A percentile compares a stretch with the other conserved stretches of the same genome.
Conservation (phyloP, 208 protist species). For the Acanthamoeba culbertsoni region DNA sequence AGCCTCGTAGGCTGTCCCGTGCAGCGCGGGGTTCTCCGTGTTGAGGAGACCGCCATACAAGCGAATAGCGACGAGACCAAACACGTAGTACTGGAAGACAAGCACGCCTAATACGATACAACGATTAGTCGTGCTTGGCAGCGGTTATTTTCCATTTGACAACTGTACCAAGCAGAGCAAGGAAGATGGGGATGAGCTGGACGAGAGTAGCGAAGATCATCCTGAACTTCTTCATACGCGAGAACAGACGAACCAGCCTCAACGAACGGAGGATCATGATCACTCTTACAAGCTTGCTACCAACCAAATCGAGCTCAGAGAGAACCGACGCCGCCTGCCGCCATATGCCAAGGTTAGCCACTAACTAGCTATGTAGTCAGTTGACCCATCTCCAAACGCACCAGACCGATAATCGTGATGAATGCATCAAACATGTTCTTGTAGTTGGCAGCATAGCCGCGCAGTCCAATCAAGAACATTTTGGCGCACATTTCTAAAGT, state of each 20-base stretch:
- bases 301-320: neutral
- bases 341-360: too few relatives aligned
- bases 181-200: conserved; percentile 15
- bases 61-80: neutral
- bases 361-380: too few relatives aligned
- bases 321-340: neutral
- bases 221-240: conserved; percentile 31
- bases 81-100: conserved; percentile 23
- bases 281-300: neutral
- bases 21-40: neutral
- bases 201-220: conserved; percentile 17
- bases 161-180: neutral
- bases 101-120: conserved; percentile 14
- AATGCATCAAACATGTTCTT: conserved; percentile 10
- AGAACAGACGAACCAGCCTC: conserved; percentile 2
- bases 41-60: neutral
- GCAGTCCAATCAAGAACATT: conserved; percentile 7
- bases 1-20: neutral
- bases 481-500: neutral
- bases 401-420: conserved; percentile 1
- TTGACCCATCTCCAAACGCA: neutral
- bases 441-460: neutral
- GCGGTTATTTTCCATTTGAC: too few relatives aligned
- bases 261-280: conserved; percentile 29
- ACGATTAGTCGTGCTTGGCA: too few relatives aligned